Evolutionary conservation across 805 yeast genomes (phyloP), one percentile per base, ranked within the genome.

Genomic region (Cyberlindnera bimundalis): DNA sequence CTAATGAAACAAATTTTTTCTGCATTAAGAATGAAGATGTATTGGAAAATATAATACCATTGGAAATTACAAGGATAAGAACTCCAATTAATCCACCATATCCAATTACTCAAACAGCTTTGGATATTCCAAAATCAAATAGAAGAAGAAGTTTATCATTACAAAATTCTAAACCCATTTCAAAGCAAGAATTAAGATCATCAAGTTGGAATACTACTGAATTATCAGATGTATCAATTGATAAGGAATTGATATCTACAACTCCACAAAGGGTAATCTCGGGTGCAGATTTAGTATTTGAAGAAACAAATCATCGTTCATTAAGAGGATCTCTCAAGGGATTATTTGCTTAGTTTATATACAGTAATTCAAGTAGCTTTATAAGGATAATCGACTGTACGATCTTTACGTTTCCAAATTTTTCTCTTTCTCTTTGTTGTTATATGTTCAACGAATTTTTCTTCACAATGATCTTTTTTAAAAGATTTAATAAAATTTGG

Each of bases 381-480:
- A 63, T 80, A 91, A 5, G 98, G 98, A 59, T 90, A 90, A 50
- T 86, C 96, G 46, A 89, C 79, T 14, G 73, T 68, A 49, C 85
- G 82, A 56, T 81, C 93, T 56, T 83, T 85, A 60, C 95, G 79
- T 60, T 86, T 82, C 98, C 98, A 91, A 43, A 88, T 76, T 70
- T 84, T 87, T 78, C 84, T 84, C 79, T 85, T 87, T 69, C 76
- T 81, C 68, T 85, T 86, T 16, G 86, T 84, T 9, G 78, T 74
- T 17, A 81, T 79, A 61, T 88, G 91, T 55, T 89, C 96, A 15
- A 83, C 96, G 63, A 85, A 88, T 45, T 81, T 78, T 51, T 87
- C 89, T 42, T 83, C 90, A 62, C 97, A 88, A 50, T 74, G 56
- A 42, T 71, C 62, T 46, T 67, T 69, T 59, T 84, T 85, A 64